These are phyloP conservation scores for Podila clonocystis DNA, from an alignment of 192 early-diverging fungal species.

Conservation along the genomic window DNA sequence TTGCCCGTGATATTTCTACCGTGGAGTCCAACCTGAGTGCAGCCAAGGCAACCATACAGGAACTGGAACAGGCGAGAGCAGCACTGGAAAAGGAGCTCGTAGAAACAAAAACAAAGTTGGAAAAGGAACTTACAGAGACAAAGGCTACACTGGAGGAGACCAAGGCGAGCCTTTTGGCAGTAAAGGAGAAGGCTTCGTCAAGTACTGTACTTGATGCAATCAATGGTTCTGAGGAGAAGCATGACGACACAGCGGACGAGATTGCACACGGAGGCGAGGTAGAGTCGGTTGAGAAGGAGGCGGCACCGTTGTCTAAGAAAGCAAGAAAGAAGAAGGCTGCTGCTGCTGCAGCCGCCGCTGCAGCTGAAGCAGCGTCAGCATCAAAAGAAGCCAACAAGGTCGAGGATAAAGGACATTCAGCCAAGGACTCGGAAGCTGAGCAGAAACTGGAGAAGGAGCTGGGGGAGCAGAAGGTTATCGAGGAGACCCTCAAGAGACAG, in stretches of 20 bases:
- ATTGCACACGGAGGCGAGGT: constrained; percentile 33
- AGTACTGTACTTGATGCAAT: neutral
- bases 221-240: constrained; percentile 1
- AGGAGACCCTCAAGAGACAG: constrained; percentile 20
- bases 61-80: constrained; percentile 9
- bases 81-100: constrained; percentile 27
- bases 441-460: constrained; percentile 34
- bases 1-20: constrained; percentile 18
- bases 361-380: constrained; percentile 10
- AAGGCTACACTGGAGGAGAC: constrained; percentile 13
- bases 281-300: constrained; percentile 11
- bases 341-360: constrained; percentile 12
- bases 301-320: constrained; percentile 37
- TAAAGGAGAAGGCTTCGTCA: constrained; percentile 4
- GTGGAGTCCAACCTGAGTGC: constrained; percentile 14
- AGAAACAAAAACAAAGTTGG: constrained; percentile 15
- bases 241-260: constrained; percentile 18
- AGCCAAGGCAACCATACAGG: constrained; percentile 15
- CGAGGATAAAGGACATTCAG: neutral
- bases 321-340: constrained; percentile 30
- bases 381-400: constrained; percentile 18
- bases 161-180: constrained; percentile 10
- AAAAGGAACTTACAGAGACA: neutral
- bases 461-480: constrained; percentile 29
- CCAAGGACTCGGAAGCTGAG: constrained; percentile 20